These are phyloP conservation scores for Backusella sp. DNA, from an alignment of 192 early-diverging fungal genomes.

Conservation along the genomic window DNA sequence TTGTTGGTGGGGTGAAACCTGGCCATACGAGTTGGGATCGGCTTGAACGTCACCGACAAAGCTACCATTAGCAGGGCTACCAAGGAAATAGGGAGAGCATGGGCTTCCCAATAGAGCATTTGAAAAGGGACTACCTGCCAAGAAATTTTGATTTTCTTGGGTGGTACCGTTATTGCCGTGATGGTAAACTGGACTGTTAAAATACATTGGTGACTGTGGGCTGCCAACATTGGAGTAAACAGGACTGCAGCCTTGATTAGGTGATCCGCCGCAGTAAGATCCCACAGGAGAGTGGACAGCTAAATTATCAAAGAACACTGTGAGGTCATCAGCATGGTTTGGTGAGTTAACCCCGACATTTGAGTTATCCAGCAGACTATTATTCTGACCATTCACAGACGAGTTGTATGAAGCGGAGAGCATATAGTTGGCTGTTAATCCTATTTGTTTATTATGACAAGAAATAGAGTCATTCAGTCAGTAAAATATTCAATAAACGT, in stretches of 20 bases:
- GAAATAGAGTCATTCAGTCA: neutral
- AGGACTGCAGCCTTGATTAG: slow-evolving; percentile 5
- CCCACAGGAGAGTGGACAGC: slow-evolving; percentile 1
- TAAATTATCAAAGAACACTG: slow-evolving; percentile 2
- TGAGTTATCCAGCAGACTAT: neutral
- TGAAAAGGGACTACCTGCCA: slow-evolving; percentile 1
- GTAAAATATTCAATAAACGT: neutral
- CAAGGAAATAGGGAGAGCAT: slow-evolving; percentile 1
- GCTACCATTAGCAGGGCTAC: slow-evolving; percentile 1
- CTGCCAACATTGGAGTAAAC: slow-evolving; percentile 1
- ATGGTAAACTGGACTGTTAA: neutral
- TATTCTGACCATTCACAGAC: neutral
- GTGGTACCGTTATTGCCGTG: neutral
- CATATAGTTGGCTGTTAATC: neutral
- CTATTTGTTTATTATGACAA: neutral
- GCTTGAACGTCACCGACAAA: neutral
- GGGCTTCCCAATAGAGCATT: neutral
- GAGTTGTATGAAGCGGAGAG: slow-evolving; percentile 2
- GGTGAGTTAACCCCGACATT: neutral
- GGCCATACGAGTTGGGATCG: neutral
- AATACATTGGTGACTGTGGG: slow-evolving; percentile 1
- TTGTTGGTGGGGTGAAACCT: neutral
- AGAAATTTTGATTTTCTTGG: slow-evolving; percentile 6
- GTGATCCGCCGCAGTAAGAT: neutral
- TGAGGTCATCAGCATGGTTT: slow-evolving; percentile 1